Conservation (phyloP, 2,329 filamentous ascomycete genomes). For the Aspergillus terreus region DNA sequence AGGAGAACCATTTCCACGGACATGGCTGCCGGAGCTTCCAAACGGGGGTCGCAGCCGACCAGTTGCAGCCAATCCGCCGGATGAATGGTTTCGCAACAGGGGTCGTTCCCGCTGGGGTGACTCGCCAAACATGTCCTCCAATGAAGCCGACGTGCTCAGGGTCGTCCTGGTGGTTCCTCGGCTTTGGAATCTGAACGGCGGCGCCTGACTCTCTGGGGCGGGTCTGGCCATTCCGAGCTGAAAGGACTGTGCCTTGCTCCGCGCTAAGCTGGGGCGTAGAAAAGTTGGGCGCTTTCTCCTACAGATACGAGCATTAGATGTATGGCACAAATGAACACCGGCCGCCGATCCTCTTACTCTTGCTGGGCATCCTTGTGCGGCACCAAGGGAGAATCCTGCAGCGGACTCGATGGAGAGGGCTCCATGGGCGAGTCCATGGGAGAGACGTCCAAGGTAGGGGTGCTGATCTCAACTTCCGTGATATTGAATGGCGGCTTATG, state of each 20-base stretch:
- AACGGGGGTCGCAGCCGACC: conserved; percentile 65
- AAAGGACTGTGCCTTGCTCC: conserved; percentile 71
- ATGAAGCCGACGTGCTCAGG: conserved; percentile 60
- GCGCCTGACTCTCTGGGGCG: conserved; percentile 61
- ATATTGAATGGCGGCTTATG: conserved; percentile 72
- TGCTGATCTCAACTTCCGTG: conserved; percentile 63
- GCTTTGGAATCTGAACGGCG: conserved; percentile 72
- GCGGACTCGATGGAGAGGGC: conserved; percentile 36
- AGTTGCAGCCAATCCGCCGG: conserved; percentile 49
- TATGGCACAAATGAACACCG: not conserved
- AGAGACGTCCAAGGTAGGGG: conserved; percentile 63
- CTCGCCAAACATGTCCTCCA: conserved; percentile 76
- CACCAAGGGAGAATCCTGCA: conserved; percentile 38
- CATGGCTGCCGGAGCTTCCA: conserved; percentile 50
- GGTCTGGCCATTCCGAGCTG: conserved; percentile 60
- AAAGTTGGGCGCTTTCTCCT: conserved; percentile 66
- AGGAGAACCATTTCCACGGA: conserved; percentile 71
- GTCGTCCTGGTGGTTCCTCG: conserved; percentile 47
- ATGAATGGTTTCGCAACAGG: conserved; percentile 58
- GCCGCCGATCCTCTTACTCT: conserved; percentile 31
- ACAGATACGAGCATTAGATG: conserved; percentile 21
- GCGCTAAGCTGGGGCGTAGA: conserved; percentile 69
- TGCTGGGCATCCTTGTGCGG: conserved; percentile 21
- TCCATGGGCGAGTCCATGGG: conserved; percentile 39
- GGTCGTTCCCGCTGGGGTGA: conserved; percentile 72